Conservation (phyloP, 257 asterid species). For the Ilex asprella region DNA sequence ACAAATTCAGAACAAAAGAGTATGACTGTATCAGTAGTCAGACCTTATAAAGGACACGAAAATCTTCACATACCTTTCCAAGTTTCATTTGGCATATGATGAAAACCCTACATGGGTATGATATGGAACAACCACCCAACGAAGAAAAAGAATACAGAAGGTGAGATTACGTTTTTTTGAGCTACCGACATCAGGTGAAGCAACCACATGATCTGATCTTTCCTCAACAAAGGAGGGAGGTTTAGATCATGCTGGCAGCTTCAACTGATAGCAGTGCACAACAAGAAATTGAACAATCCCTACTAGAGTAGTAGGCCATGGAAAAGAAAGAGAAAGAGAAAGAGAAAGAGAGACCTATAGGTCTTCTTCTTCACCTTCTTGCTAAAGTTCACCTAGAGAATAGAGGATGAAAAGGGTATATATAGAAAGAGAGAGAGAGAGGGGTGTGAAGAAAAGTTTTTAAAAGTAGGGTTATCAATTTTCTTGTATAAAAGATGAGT, state of each 20-base stretch:
- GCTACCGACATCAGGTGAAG: slow-evolving; percentile 27
- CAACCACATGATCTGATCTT: slow-evolving; percentile 32
- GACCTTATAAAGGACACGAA: slow-evolving; percentile 2
- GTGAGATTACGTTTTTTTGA: slow-evolving; percentile 15
- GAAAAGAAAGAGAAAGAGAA: slow-evolving; percentile 11
- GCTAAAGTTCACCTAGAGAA: slow-evolving; percentile 14
- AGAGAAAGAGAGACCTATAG: slow-evolving; percentile 4
- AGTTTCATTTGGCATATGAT: background rate
- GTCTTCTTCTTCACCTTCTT: slow-evolving; percentile 4
- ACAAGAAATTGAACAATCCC: slow-evolving; percentile 8
- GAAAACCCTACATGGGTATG: too few species aligned
- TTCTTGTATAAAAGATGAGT: slow-evolving; percentile 18
- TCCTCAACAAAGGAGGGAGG: slow-evolving; percentile 21
- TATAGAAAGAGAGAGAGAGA: slow-evolving; percentile 16
- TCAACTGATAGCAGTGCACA: slow-evolving; percentile 28
- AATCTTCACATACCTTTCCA: slow-evolving; percentile 9
- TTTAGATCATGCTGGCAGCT: slow-evolving; percentile 40
- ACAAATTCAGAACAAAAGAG: background rate
- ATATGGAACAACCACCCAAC: too few species aligned
- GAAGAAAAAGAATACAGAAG: slow-evolving; percentile 11
- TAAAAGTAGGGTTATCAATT: slow-evolving; percentile 2
- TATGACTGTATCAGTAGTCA: slow-evolving; percentile 1
- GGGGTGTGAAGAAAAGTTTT: slow-evolving; percentile 9
- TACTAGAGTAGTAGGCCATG: background rate
- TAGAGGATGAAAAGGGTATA: slow-evolving; percentile 21